These are phyloP conservation scores for Leccinum aurantiacum DNA, from an alignment of 768 basidiomycete species.

Conservation along the genomic window DNA sequence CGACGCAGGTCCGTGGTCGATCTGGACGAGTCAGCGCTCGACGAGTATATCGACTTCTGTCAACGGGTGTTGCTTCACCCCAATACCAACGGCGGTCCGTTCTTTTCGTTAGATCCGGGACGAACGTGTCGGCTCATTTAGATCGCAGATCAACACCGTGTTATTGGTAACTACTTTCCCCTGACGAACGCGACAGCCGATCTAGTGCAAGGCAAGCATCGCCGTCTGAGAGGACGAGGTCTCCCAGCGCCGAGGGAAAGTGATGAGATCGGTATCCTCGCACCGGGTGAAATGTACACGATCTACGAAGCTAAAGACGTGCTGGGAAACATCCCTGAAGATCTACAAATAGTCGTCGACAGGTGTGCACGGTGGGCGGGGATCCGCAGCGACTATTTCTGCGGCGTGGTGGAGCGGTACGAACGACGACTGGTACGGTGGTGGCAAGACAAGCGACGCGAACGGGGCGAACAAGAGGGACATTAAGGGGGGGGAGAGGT, in stretches of 20 bases:
- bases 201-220: neutral
- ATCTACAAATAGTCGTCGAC: conserved; percentile 50
- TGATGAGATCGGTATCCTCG: conserved; percentile 19
- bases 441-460: conserved; percentile 37
- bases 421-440: conserved; percentile 62
- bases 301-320: conserved; percentile 71
- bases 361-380: conserved; percentile 58
- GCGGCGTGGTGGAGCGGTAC: conserved; percentile 57
- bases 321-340: conserved; percentile 53
- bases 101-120: conserved; percentile 7
- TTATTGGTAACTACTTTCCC: conserved; percentile 46
- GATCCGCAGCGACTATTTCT: conserved; percentile 50
- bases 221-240: conserved; percentile 4
- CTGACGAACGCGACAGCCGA: conserved; percentile 16
- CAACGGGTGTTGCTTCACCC: conserved; percentile 47
- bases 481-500: conserved; percentile 16
- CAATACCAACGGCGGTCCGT: conserved; percentile 27
- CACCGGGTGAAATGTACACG: conserved; percentile 60
- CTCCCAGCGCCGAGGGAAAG: conserved; percentile 12
- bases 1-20: conserved; percentile 51
- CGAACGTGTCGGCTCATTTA: conserved; percentile 13
- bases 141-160: conserved; percentile 25
- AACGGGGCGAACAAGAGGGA: conserved; percentile 5
- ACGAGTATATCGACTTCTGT: conserved; percentile 68
- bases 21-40: conserved; percentile 50